phyloP scores from a whole-genome alignment of 2,329 filamentous ascomycete genomes.

The Trichoderma arundinaceum region DNA sequence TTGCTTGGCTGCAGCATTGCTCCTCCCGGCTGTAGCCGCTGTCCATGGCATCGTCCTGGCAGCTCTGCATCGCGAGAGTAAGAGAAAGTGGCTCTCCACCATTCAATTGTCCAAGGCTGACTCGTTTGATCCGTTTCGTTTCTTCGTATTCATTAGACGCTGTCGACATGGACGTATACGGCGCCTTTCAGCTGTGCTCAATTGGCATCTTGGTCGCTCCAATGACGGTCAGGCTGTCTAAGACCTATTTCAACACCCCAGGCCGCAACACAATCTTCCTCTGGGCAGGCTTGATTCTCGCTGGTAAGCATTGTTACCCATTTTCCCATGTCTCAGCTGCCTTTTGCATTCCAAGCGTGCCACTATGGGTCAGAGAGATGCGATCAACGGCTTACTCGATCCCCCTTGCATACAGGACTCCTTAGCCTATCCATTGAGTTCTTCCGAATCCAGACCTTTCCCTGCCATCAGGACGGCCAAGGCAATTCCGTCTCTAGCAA shows the following conservation, averaged over 20 bases:
- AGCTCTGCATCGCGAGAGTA: slow-evolving; percentile 62
- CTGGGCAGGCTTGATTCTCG: slow-evolving; percentile 66
- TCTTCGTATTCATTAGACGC: slow-evolving; percentile 51
- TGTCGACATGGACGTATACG: slow-evolving; percentile 71
- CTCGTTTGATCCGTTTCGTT: background rate
- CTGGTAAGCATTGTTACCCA: slow-evolving; percentile 49
- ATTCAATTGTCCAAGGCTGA: background rate
- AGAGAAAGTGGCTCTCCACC: slow-evolving; percentile 38
- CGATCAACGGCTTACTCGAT: background rate
- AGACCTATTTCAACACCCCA: slow-evolving; percentile 67
- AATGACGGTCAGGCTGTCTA: slow-evolving; percentile 64
- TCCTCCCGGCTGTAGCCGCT: slow-evolving; percentile 68
- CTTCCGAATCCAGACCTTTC: slow-evolving; percentile 55
- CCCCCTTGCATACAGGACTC: slow-evolving; percentile 50
- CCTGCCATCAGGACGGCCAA: slow-evolving; percentile 50
- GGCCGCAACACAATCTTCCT: slow-evolving; percentile 70
- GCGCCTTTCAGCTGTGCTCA: slow-evolving; percentile 70
- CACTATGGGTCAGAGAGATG: background rate
- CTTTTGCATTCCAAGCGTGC: background rate
- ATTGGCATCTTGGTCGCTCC: slow-evolving; percentile 70
- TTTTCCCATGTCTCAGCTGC: background rate
- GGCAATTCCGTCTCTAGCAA: slow-evolving; percentile 47
- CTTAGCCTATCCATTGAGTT: slow-evolving; percentile 69
- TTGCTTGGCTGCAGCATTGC: slow-evolving; percentile 65
- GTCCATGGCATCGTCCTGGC: slow-evolving; percentile 68